phyloP scores from a whole-genome alignment of 176 grass and related monocot species.

The Musa beccarii region DNA sequence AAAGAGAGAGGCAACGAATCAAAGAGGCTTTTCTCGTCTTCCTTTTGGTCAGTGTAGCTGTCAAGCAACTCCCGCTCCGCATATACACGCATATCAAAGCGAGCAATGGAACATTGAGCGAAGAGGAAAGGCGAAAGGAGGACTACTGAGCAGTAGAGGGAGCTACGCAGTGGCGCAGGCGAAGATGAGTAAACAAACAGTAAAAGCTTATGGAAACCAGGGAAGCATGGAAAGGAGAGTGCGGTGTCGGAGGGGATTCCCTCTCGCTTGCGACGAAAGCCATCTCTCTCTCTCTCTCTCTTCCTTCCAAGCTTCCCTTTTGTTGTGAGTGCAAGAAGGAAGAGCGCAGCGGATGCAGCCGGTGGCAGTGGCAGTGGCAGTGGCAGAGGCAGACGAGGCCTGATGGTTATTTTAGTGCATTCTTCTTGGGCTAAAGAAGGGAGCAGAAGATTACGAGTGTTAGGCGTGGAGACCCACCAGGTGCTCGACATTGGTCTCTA shows the following conservation, averaged over 20 bases:
- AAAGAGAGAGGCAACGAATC: neutral
- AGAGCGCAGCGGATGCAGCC: neutral
- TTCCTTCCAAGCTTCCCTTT: neutral
- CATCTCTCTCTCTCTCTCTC: neutral
- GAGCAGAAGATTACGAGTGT: neutral
- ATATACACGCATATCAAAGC: conserved; percentile 12
- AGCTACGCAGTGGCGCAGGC: neutral
- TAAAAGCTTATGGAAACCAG: neutral
- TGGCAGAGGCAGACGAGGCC: too few species aligned
- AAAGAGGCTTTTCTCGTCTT: neutral
- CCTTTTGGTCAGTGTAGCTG: conserved; percentile 4
- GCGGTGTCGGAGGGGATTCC: conserved; percentile 6
- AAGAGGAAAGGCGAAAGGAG: neutral
- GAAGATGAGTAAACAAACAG: neutral
- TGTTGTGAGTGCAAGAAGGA: neutral
- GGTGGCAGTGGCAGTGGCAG: neutral
- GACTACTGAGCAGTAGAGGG: neutral
- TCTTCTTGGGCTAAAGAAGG: neutral
- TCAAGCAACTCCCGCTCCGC: conserved; percentile 5
- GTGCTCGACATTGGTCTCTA: too few species aligned
- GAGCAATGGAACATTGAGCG: neutral
- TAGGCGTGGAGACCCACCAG: too few species aligned
- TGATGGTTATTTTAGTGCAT: too few species aligned
- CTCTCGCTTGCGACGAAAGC: neutral
- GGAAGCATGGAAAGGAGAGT: conserved; percentile 15